Conservation (phyloP, 306 rosid species). For the Abrus pulchellus region DNA sequence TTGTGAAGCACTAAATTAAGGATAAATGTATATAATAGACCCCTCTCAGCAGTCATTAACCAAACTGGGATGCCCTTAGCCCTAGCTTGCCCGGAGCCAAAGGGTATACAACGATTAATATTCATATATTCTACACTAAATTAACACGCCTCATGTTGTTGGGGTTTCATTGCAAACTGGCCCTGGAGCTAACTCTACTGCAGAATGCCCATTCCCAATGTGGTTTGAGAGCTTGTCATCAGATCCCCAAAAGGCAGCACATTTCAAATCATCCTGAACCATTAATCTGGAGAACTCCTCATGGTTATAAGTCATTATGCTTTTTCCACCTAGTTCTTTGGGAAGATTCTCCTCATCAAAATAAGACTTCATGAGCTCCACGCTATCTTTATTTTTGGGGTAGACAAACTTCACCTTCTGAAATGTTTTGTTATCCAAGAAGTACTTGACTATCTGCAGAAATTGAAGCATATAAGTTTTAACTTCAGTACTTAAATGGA, state of each 20-base stretch:
- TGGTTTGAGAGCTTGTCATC: slow-evolving; percentile 56
- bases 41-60: slow-evolving; percentile 7
- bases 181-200: slow-evolving; percentile 63
- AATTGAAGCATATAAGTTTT: slow-evolving; percentile 28
- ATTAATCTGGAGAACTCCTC: slow-evolving; percentile 79
- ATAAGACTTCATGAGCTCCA: slow-evolving; percentile 83
- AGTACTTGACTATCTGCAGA: slow-evolving; percentile 83
- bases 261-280: slow-evolving; percentile 78
- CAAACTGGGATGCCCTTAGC: slow-evolving; percentile 9
- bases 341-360: slow-evolving; percentile 93
- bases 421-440: slow-evolving; percentile 86
- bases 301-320: slow-evolving; percentile 69
- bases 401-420: slow-evolving; percentile 90
- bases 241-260: slow-evolving; percentile 69
- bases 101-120: slow-evolving; percentile 30
- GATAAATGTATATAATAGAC: slow-evolving; percentile 4
- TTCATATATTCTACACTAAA: slow-evolving; percentile 23
- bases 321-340: slow-evolving; percentile 79
- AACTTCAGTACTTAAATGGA: slow-evolving; percentile 6
- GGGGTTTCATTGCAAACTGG: slow-evolving; percentile 40
- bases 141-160: slow-evolving; percentile 23
- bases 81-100: not conserved
- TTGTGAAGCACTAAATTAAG: not conserved
- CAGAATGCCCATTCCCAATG: slow-evolving; percentile 55
- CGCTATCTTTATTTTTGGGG: slow-evolving; percentile 79